These are phyloP conservation scores for Phlyctochytrium planicorne DNA, from an alignment of 192 early-diverging fungal genomes.

Conservation along the genomic window DNA sequence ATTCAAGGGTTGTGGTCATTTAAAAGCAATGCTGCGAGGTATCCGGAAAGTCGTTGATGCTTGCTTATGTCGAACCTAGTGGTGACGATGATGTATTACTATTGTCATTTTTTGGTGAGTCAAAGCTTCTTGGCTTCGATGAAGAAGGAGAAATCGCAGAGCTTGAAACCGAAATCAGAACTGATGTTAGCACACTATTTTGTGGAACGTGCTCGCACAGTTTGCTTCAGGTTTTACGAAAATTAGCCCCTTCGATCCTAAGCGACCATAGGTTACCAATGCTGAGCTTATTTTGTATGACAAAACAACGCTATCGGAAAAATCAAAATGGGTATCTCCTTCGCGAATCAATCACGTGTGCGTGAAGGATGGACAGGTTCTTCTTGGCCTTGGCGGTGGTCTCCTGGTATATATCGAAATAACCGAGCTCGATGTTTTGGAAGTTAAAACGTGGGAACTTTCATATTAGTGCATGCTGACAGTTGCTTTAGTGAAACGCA, in stretches of 20 bases:
- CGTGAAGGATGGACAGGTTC: constrained; percentile 50
- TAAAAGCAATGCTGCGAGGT: constrained; percentile 47
- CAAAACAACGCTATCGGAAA: background rate
- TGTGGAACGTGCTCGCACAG: too few relatives aligned
- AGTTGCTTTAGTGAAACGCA: constrained; percentile 18
- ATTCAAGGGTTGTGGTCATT: constrained; percentile 71
- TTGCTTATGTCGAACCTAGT: background rate
- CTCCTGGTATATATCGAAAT: constrained; percentile 61
- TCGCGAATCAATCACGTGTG: constrained; percentile 56
- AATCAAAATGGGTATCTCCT: background rate
- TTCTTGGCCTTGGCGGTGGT: constrained; percentile 56
- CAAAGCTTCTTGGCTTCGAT: constrained; percentile 51
- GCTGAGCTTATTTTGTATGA: too few relatives aligned
- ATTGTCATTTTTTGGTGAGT: constrained; percentile 65
- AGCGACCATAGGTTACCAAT: too few relatives aligned
- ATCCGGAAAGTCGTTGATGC: constrained; percentile 44
- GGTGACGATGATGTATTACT: constrained; percentile 36
- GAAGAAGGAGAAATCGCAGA: constrained; percentile 53
- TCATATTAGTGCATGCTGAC: too few relatives aligned
- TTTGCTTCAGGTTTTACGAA: too few relatives aligned
- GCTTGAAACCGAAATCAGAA: constrained; percentile 11
- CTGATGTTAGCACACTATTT: constrained; percentile 20
- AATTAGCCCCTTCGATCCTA: too few relatives aligned
- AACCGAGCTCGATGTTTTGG: constrained; percentile 6
- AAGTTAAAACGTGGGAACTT: too few relatives aligned